phyloP scores from a whole-genome alignment of 2,329 filamentous ascomycete species.

The Penicillium oxalicum region DNA sequence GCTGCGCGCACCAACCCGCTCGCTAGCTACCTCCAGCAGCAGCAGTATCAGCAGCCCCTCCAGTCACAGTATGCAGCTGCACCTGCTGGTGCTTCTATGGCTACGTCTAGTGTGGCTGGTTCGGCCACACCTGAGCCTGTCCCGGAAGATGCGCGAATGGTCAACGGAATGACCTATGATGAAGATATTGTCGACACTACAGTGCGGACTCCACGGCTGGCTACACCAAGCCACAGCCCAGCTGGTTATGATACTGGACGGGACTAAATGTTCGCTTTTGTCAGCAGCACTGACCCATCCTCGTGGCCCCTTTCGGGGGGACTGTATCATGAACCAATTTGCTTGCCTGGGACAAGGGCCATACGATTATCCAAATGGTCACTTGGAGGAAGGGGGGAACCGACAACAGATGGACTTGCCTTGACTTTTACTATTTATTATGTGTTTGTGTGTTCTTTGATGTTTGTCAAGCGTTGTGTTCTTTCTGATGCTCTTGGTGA shows the following conservation, averaged over 20 bases:
- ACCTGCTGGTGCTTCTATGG: conserved; percentile 30
- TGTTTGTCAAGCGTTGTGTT: neutral
- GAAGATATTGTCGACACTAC: conserved; percentile 61
- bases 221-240: conserved; percentile 26
- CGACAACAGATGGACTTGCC: too few relatives aligned
- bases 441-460: neutral
- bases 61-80: neutral
- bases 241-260: conserved; percentile 8
- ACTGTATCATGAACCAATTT: too few relatives aligned
- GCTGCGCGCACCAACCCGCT: conserved; percentile 28
- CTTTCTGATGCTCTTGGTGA: neutral
- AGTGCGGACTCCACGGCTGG: conserved; percentile 51
- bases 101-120: conserved; percentile 35
- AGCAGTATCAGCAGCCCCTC: conserved; percentile 6
- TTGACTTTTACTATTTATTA: too few relatives aligned
- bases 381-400: too few relatives aligned
- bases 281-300: too few relatives aligned
- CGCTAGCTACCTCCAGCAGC: conserved; percentile 23
- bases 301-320: too few relatives aligned
- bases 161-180: conserved; percentile 62
- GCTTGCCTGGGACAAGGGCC: too few relatives aligned
- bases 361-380: too few relatives aligned
- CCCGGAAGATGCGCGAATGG: conserved; percentile 54
- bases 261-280: neutral
- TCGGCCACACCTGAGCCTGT: conserved; percentile 38